A percentile compares a stretch with the other conserved stretches of the same genome.
These are phyloP conservation scores for Calonectria hawksworthii DNA, from an alignment of 2,329 filamentous ascomycete species.

Conservation along the genomic window DNA sequence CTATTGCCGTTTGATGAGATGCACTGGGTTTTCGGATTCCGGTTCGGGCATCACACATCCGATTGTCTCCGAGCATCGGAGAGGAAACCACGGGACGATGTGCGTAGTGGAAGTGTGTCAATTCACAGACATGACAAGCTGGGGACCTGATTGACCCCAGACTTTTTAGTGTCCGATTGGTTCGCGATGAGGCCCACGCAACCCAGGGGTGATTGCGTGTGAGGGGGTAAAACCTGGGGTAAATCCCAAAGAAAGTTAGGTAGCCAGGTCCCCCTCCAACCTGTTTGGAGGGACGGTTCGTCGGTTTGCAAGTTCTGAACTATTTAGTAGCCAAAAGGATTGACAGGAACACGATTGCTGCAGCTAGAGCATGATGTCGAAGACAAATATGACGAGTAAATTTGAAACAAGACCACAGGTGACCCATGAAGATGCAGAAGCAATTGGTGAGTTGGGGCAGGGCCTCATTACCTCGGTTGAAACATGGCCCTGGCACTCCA, in stretches of 20 bases:
- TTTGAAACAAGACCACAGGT: background rate
- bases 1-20: background rate
- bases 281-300: background rate
- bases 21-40: conserved; percentile 31
- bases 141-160: conserved; percentile 39
- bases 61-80: conserved; percentile 26
- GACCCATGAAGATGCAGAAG: background rate
- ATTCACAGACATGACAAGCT: conserved; percentile 13
- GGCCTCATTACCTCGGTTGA: conserved; percentile 18
- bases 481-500: background rate
- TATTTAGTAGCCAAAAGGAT: background rate
- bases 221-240: conserved; percentile 42
- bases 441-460: background rate
- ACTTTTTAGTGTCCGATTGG: conserved; percentile 33
- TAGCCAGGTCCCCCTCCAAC: background rate
- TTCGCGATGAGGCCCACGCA: conserved; percentile 6
- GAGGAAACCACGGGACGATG: conserved; percentile 6
- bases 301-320: background rate
- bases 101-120: background rate
- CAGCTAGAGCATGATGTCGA: background rate
- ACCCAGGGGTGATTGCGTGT: conserved; percentile 3
- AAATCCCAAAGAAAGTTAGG: conserved; percentile 24
- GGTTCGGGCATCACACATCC: conserved; percentile 39
- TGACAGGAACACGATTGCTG: background rate
- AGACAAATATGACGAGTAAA: background rate